Evolutionary conservation across 129 eudicot genomes (phyloP), one percentile per base, ranked within the genome.

Genomic region (Escallonia rubra): DNA sequence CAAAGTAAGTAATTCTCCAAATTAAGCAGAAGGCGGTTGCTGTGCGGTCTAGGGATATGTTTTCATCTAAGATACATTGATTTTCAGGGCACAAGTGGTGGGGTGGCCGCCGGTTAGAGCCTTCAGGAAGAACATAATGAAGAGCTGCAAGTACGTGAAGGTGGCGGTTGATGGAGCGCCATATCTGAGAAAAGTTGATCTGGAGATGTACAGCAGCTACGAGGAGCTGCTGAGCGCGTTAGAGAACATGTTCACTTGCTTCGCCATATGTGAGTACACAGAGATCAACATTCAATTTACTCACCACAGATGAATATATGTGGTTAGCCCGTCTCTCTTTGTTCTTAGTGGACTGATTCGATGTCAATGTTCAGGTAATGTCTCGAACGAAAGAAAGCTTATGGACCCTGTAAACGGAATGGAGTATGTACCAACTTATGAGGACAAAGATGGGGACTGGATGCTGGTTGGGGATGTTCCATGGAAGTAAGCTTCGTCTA

Each of bases 101-200:
- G 98, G 98, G 46, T 92, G 98, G 98, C 98, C 98, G 34, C 98
- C 98, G 61, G 91, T 92, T 68, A 88, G 83, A 76, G 71, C 84
- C 45, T 67, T 74, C 16, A 72, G 96, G 65, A 87, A 79, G 67
- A 82, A 79, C 56, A 48, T 77, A 72, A 80, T 61, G 76, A 78
- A 73, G 50, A 72, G 16, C 7, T 70, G 87, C 76, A 91, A 86
- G 58, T 88, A 81, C 41, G 96, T 91, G 76, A 91, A 88, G 70
- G 98, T 91, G 78, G 96, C 85, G 2, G 98, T 86, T 2, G 98
- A 91, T 57, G 98, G 98, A 68, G 95, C 96, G 43, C 98, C 98
- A 4, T 91, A 83, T 79, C 52, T 91, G 15, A 81, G 98, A 61
- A 91, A 91, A 69, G 72, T 88, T 23, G 91, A 91, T 78, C 76